Percentiles rank a stretch among this genome's conserved stretches.
These are phyloP conservation scores for Umbilicaria muhlenbergii DNA, from an alignment of 495 filamentous ascomycete species.

Conservation along the genomic window DNA sequence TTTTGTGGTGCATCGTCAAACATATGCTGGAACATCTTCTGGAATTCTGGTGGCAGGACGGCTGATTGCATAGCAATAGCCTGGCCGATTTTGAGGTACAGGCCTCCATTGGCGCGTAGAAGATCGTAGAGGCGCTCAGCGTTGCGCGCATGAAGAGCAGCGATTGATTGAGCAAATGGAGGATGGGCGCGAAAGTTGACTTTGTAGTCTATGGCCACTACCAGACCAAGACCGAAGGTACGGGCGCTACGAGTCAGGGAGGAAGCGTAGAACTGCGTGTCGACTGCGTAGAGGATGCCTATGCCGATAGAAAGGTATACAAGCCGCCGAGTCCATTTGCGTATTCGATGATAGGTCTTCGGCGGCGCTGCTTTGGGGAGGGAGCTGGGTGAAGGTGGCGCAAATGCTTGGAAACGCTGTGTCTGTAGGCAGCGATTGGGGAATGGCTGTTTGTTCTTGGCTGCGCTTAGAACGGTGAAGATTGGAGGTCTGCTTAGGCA, in stretches of 20 bases:
- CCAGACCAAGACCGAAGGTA: slow-evolving; percentile 63
- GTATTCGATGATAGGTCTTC: slow-evolving; percentile 44
- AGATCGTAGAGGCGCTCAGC: slow-evolving; percentile 69
- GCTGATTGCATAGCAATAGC: slow-evolving; percentile 97
- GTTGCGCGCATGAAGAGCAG: slow-evolving; percentile 61
- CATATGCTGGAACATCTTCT: slow-evolving; percentile 88
- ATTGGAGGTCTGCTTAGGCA: no score
- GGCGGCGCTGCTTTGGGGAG: slow-evolving; percentile 58
- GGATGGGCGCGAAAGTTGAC: slow-evolving; percentile 82
- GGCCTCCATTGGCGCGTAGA: slow-evolving; percentile 69
- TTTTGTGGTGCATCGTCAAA: slow-evolving; percentile 98
- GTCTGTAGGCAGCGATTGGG: slow-evolving; percentile 9
- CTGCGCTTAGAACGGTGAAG: no score
- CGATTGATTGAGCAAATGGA: slow-evolving; percentile 46
- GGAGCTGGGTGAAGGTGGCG: slow-evolving; percentile 65
- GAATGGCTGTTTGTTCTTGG: no score
- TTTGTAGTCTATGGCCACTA: slow-evolving; percentile 88
- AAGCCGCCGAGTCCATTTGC: slow-evolving; percentile 63
- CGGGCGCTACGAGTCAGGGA: slow-evolving; percentile 63
- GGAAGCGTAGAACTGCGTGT: slow-evolving; percentile 60
- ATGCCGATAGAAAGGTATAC: slow-evolving; percentile 42
- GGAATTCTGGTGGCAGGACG: slow-evolving; percentile 81
- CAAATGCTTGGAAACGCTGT: slow-evolving; percentile 47
- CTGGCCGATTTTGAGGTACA: slow-evolving; percentile 97
- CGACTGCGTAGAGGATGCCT: slow-evolving; percentile 47